These are phyloP conservation scores for Luvunga scandens DNA, from an alignment of 345 rosid genomes.

Conservation along the genomic window DNA sequence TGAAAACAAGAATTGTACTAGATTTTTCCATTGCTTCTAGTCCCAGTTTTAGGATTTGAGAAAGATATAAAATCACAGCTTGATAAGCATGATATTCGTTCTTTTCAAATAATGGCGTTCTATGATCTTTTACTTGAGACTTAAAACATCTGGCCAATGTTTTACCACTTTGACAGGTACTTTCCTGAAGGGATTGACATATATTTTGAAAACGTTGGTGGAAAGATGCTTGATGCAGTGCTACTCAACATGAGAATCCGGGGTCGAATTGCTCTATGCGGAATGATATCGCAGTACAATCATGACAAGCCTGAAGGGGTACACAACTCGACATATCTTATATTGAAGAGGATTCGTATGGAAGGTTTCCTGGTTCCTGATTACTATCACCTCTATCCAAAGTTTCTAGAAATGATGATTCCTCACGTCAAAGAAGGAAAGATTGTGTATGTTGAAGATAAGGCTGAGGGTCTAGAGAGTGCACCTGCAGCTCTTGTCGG, in stretches of 20 bases:
- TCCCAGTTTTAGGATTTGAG: too few relatives aligned
- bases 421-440: background rate
- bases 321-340: background rate
- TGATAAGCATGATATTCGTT: too few relatives aligned
- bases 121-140: too few relatives aligned
- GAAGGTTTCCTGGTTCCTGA: background rate
- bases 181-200: slow-evolving; percentile 35
- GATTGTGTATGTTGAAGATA: background rate
- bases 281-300: slow-evolving; percentile 34
- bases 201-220: slow-evolving; percentile 37
- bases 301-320: background rate
- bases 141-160: background rate
- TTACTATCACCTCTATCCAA: slow-evolving; percentile 1
- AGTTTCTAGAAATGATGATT: background rate
- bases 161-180: background rate
- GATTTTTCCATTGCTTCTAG: too few relatives aligned
- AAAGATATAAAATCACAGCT: too few relatives aligned
- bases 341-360: background rate
- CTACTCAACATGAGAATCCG: slow-evolving; percentile 25
- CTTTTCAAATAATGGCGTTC: too few relatives aligned
- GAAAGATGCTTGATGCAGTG: slow-evolving; percentile 35
- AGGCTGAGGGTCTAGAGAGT: background rate
- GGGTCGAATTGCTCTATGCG: slow-evolving; percentile 25
- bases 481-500: background rate
- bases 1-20: background rate